Conservation (phyloP, 1,284 basidiomycete species). For the Cutaneotrichosporon sp. region DNA sequence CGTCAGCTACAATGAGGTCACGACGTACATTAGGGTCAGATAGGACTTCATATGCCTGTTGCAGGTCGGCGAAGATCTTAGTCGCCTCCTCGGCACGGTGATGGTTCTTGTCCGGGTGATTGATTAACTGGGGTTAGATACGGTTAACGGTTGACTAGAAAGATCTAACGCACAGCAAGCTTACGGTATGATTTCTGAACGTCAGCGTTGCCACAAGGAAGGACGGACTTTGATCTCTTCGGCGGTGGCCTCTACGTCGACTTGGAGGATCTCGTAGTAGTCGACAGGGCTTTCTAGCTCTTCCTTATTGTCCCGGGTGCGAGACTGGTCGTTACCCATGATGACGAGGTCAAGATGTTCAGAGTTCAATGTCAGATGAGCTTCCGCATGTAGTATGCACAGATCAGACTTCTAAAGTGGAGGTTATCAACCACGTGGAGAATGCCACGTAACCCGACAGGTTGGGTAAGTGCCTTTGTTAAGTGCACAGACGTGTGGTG, state of each 20-base stretch:
- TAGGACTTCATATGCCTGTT: conserved; percentile 92
- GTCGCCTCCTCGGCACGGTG: conserved; percentile 82
- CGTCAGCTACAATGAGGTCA: conserved; percentile 8
- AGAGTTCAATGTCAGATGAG: not conserved
- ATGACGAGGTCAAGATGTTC: not conserved
- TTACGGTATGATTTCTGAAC: conserved; percentile 73
- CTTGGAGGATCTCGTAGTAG: conserved; percentile 76
- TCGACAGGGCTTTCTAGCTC: conserved; percentile 53
- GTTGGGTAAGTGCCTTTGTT: not conserved
- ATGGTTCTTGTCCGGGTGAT: conserved; percentile 88
- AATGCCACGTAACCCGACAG: conserved; percentile 1
- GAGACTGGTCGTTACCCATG: conserved; percentile 51
- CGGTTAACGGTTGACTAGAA: not conserved
- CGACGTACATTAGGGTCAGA: conserved; percentile 82
- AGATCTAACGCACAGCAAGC: conserved; percentile 58
- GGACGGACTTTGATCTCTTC: conserved; percentile 78
- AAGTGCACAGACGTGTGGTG: conserved; percentile 8
- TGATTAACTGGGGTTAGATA: conserved; percentile 58
- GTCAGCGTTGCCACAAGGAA: conserved; percentile 12
- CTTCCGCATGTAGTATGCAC: not conserved
- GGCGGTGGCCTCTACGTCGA: conserved; percentile 73
- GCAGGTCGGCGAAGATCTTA: conserved; percentile 78
- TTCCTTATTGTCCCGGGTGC: conserved; percentile 17
- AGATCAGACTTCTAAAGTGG: not conserved
- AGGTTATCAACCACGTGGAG: not conserved